Conservation (phyloP, 352 stramenopile genomes). For the Phytopythium oedochilum region DNA sequence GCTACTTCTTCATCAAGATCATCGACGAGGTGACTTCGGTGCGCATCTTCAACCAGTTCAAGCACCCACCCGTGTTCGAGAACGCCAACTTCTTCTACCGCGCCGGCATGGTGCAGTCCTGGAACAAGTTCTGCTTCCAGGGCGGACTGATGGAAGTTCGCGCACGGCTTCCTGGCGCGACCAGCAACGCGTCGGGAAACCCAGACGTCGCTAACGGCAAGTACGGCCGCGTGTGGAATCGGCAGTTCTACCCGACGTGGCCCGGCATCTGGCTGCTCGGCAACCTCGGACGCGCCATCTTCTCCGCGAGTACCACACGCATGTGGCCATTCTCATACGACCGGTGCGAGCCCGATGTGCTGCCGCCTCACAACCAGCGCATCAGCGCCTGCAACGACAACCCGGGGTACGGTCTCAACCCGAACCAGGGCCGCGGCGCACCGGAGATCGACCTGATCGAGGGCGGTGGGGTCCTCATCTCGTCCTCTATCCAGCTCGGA, state of each 20-base stretch:
- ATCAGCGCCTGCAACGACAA: constrained; percentile 80
- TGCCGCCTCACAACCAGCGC: constrained; percentile 32
- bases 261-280: constrained; percentile 93
- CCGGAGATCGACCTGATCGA: constrained; percentile 93
- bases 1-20: constrained; percentile 43
- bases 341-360: constrained; percentile 57
- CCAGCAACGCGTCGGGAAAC: constrained; percentile 23
- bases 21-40: constrained; percentile 23
- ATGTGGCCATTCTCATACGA: constrained; percentile 94
- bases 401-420: constrained; percentile 87
- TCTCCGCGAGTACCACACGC: constrained; percentile 76
- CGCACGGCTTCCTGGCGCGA: constrained; percentile 76
- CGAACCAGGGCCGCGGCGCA: no score
- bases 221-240: constrained; percentile 15
- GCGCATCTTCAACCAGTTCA: constrained; percentile 60
- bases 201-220: constrained; percentile 20
- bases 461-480: constrained; percentile 60
- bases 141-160: constrained; percentile 89
- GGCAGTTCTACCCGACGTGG: constrained; percentile 59
- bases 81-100: constrained; percentile 34
- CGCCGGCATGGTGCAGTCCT: constrained; percentile 86
- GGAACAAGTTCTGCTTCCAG: constrained; percentile 95
- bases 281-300: constrained; percentile 89
- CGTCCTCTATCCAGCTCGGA: constrained; percentile 77
- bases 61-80: constrained; percentile 21